phyloP scores from a whole-genome alignment of 1,284 basidiomycete genomes.

The Leccinum griseonigrum region DNA sequence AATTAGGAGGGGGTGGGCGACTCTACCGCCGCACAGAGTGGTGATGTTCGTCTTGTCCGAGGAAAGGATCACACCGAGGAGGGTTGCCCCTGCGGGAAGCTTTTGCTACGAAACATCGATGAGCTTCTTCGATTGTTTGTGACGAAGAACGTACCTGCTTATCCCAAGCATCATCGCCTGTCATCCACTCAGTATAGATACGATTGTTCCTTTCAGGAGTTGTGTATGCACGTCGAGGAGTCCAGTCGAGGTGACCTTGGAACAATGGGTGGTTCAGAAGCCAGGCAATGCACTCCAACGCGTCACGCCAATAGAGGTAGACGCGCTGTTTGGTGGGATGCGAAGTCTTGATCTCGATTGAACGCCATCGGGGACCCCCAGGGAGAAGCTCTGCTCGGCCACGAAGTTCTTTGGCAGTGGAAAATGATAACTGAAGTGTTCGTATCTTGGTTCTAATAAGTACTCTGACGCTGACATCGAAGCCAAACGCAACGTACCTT shows the following conservation, averaged over 20 bases:
- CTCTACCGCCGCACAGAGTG: neutral
- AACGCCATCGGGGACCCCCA: slow-evolving; percentile 5
- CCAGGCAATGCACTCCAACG: slow-evolving; percentile 5
- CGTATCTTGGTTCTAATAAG: neutral
- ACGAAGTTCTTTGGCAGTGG: slow-evolving; percentile 1
- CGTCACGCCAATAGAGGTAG: slow-evolving; percentile 2
- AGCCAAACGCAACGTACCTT: neutral
- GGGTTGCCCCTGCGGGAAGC: neutral
- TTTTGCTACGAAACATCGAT: neutral
- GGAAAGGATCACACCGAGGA: neutral
- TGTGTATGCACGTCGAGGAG: neutral
- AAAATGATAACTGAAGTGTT: slow-evolving; percentile 2
- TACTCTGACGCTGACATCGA: neutral
- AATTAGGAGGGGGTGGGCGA: neutral
- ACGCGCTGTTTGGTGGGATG: neutral
- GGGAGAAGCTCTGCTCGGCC: slow-evolving; percentile 5
- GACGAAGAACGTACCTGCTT: neutral
- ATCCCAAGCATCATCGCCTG: slow-evolving; percentile 11
- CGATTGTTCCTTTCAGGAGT: neutral
- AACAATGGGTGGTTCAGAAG: slow-evolving; percentile 9
- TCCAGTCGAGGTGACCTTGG: neutral
- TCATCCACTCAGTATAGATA: neutral
- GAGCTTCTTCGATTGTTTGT: neutral
- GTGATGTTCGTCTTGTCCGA: neutral
- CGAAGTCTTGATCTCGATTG: neutral